phyloP scores from a whole-genome alignment of 768 basidiomycete species.

The Gloeopeniophorella convolvens region DNA sequence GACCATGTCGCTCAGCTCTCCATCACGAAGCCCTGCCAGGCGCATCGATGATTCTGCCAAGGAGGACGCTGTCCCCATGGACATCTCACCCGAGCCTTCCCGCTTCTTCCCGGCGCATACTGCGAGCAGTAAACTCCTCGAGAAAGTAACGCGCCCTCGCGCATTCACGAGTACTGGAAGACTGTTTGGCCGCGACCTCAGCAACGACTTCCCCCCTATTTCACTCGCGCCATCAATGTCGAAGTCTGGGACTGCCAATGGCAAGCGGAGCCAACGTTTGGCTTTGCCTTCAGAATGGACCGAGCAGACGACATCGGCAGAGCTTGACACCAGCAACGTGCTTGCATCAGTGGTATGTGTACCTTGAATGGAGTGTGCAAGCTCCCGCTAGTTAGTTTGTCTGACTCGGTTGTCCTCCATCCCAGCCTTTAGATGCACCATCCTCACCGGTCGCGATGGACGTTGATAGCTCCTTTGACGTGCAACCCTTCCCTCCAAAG shows the following conservation, averaged over 20 bases:
- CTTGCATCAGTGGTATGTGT: conserved; percentile 22
- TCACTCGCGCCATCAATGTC: conserved; percentile 30
- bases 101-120: conserved; percentile 23
- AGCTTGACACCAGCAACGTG: conserved; percentile 23
- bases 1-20: conserved; percentile 73
- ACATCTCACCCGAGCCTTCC: conserved; percentile 66
- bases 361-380: conserved; percentile 13
- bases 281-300: conserved; percentile 63
- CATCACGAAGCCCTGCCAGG: conserved; percentile 42
- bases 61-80: conserved; percentile 59
- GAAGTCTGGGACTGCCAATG: conserved; percentile 34
- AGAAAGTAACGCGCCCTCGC: conserved; percentile 44
- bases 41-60: conserved; percentile 41
- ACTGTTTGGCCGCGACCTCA: conserved; percentile 68
- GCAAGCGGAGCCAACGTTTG: conserved; percentile 54
- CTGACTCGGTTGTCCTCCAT: conserved; percentile 16
- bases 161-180: conserved; percentile 61
- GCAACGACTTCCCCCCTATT: conserved; percentile 38
- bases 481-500: conserved; percentile 25
- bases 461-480: conserved; percentile 46
- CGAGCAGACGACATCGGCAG: conserved; percentile 25
- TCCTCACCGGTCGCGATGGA: conserved; percentile 66
- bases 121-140: conserved; percentile 27
- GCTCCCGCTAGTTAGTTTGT: background rate
- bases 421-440: conserved; percentile 34